Base-by-base conservation (phyloP, 441 rosid species). In the Pelargonium citronellum region DNA sequence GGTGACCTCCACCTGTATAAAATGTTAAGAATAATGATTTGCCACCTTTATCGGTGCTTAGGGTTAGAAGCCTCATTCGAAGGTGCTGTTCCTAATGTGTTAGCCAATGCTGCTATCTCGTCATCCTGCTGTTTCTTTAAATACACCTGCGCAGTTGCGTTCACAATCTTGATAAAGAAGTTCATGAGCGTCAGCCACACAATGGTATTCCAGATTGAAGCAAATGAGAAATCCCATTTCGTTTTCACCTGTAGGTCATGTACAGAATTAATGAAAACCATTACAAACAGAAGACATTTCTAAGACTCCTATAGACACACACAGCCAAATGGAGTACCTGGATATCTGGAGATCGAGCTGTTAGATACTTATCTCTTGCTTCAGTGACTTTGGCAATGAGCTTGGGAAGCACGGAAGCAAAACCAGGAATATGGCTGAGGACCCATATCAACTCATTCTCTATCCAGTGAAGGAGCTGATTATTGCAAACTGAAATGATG, bases 111-210 rank as follows among this genome's bases (percentile, higher is more conserved):
- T 9, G 83, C 82, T 30, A 89, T 41, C 74, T 90, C 85, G 73
- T 75, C 79, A 19, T 92, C 91, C 80, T 90, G 99, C 81, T 84
- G 84, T 66, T 85, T 82, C 80, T 86, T 89, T 73, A 85, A 85
- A 77, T 90, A 87, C 17, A 76, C 77, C 73, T 83, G 92, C 4
- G 99, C 98, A 20, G 97, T 89, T 70, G 96, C 79, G 39, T 83
- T 95, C 81, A 95, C 90, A 30, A 92, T 88, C 87, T 89, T 94
- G 66, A 83, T 76, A 73, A 90, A 92, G 91, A 92, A 95, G 84
- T 93, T 91, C 73, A 93, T 64, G 61, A 93, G 98, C 98, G 91
- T 90, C 66, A 95, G 91, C 98, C 97, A 95, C 43, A 95, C 99
- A 0, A 90, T 73, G 4, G 90, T 79, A 63, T 90, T 95, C 99